A percentile compares a stretch with the other conserved stretches of the same genome.
These are phyloP conservation scores for Zoysia matrella DNA, from an alignment of 202 grass and related monocot genomes.

Conservation along the genomic window DNA sequence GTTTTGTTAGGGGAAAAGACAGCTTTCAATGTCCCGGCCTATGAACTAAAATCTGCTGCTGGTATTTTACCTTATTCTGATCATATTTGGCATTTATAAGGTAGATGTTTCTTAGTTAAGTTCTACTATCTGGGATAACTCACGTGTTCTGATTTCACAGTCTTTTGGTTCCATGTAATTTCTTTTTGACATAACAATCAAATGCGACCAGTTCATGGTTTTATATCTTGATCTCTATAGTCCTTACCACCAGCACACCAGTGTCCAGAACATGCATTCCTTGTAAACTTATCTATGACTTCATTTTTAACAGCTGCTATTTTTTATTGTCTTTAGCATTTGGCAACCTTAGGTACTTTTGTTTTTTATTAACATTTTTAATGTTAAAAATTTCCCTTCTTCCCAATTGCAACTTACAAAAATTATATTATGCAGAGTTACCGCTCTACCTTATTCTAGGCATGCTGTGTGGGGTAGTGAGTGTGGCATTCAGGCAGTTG, in stretches of 20 bases:
- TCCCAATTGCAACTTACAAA: slow-evolving; percentile 39
- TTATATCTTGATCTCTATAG: slow-evolving; percentile 3
- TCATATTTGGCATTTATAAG: slow-evolving; percentile 63
- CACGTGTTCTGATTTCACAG: not conserved
- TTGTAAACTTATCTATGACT: slow-evolving; percentile 10
- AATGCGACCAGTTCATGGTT: slow-evolving; percentile 17
- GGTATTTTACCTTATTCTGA: slow-evolving; percentile 94
- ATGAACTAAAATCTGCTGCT: slow-evolving; percentile 99
- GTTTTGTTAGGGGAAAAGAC: slow-evolving; percentile 92
- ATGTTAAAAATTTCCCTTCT: slow-evolving; percentile 12
- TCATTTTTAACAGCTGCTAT: not conserved
- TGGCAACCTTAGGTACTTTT: not conserved
- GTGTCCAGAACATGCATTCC: not conserved
- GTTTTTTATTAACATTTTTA: slow-evolving; percentile 3
- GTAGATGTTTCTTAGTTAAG: slow-evolving; percentile 50
- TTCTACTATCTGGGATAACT: slow-evolving; percentile 2
- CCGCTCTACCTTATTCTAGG: slow-evolving; percentile 97
- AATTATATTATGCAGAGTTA: slow-evolving; percentile 69
- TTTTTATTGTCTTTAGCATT: slow-evolving; percentile 21
- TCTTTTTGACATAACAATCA: slow-evolving; percentile 17
- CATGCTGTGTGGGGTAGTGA: no score
- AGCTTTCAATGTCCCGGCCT: slow-evolving; percentile 93
- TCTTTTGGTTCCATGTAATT: slow-evolving; percentile 14
- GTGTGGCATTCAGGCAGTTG: no score
- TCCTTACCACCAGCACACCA: not conserved